Percentiles rank a stretch among this genome's conserved stretches.
Evolutionary conservation across 345 rosid species (phyloP).

Genomic region (Reutealis trisperma): DNA sequence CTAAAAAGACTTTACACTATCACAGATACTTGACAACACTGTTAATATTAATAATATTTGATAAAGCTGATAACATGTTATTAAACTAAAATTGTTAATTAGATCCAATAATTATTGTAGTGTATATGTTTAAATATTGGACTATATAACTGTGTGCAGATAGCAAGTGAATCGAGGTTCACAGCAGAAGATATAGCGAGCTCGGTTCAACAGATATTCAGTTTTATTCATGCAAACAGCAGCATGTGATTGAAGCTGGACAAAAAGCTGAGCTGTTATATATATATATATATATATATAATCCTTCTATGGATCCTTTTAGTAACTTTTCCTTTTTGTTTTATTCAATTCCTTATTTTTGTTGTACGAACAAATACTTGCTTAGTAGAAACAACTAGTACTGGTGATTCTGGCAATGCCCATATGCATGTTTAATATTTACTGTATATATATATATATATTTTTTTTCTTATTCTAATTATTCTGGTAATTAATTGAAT

Average conservation of each 20-base stretch:
- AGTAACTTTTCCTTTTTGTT: not conserved
- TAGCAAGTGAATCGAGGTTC: slow-evolving; percentile 64
- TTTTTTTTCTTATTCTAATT: no score
- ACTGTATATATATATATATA: no score
- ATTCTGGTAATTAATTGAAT: no score
- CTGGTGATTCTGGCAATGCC: not conserved
- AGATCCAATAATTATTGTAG: no score
- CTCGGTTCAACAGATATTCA: slow-evolving; percentile 84
- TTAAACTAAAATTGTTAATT: no score
- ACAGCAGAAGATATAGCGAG: slow-evolving; percentile 88
- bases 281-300: not conserved
- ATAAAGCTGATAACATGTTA: no score
- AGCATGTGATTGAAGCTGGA: slow-evolving; percentile 40
- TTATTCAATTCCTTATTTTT: slow-evolving; percentile 14
- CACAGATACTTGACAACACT: no score
- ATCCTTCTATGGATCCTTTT: slow-evolving; percentile 21
- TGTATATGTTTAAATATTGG: no score
- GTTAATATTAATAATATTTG: no score
- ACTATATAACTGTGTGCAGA: slow-evolving; percentile 37
- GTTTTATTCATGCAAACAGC: slow-evolving; percentile 82
- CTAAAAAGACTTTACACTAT: no score
- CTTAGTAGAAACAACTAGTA: not conserved
- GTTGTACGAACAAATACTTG: slow-evolving; percentile 5
- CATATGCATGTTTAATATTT: not conserved
- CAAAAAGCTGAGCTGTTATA: slow-evolving; percentile 12